Evolutionary conservation across 139 green algal genomes (phyloP).

Genomic region (Nannochloris sp.): DNA sequence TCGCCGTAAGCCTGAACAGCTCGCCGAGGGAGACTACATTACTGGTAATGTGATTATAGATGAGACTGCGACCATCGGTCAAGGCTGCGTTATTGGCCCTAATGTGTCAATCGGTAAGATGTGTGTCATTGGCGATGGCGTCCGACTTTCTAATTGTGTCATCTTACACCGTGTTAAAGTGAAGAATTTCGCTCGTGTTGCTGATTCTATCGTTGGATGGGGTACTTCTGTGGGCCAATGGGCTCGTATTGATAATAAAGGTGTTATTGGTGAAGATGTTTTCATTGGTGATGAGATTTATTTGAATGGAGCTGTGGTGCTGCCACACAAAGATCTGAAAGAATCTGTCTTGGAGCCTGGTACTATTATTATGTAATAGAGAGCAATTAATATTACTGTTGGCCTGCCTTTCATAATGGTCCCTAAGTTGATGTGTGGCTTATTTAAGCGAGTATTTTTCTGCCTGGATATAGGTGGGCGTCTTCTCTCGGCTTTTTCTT

Average conservation of each 20-base stretch:
- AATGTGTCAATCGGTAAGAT: constrained; percentile 81
- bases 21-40: constrained; percentile 48
- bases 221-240: constrained; percentile 70
- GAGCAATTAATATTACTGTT: no score
- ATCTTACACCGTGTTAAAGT: constrained; percentile 75
- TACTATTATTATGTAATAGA: constrained; percentile 76
- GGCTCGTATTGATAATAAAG: constrained; percentile 86
- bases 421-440: no score
- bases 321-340: constrained; percentile 94
- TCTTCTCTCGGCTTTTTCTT: no score
- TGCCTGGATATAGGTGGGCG: background rate
- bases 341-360: constrained; percentile 49
- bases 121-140: constrained; percentile 81
- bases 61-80: constrained; percentile 67
- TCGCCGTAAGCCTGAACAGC: constrained; percentile 33
- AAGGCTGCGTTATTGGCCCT: constrained; percentile 77
- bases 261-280: constrained; percentile 93
- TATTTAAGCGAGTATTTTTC: background rate
- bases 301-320: constrained; percentile 89
- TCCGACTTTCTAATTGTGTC: constrained; percentile 82
- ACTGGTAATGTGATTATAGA: constrained; percentile 77
- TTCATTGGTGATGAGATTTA: constrained; percentile 82
- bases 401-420: no score
- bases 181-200: constrained; percentile 66
- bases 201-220: constrained; percentile 90